Base-by-base conservation (phyloP, 345 rosid species). In the Stellera chamaejasme region DNA sequence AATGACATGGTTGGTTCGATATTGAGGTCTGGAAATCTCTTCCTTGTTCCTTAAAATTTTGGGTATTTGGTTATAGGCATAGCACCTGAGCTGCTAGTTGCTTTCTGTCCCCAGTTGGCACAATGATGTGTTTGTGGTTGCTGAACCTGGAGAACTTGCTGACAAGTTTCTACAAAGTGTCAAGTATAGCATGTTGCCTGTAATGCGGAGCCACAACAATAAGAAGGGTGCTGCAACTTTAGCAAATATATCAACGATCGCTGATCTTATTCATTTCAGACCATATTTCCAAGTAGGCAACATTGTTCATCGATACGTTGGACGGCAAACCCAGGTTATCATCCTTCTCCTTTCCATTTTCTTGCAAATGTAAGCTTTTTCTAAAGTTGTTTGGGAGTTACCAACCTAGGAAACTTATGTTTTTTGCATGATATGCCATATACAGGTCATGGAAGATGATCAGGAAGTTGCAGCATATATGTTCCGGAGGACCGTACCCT, bases 401-500 rank as follows among this genome's bases (percentile, higher is more conserved):
- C 25, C 39, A 48, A n/a, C 56, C 53, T 60, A 45, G 10, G 27
- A 39, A 58, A 32, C 13, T 43, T 64, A 48, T 28, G 13, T 50
- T 58, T 16, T 57, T 53, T 45, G 63, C 48, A 49, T 67, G 54
- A 27, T 42, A 39, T 47, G 59, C 62, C 48, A 19, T 19, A 45
- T 68, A 51, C 66, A 93, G 97, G 97, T 93, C 10, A 82, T 93
- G 94, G 99, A 93, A 72, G 97, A 93, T 66, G 96, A 81, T 72
- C 84, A 73, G 71, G 99, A 93, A 74, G 84, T 87, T 11, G 89
- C 69, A 11, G 91, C 99, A 5, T 93, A 84, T 65, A 93, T 89
- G 99, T 93, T 93, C 54, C 96, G 96, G 1, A 74, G 99, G 62
- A 93, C 97, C 6, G 96, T 93, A 68, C 97, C 99, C 67, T 80